Conservation (phyloP, 306 rosid genomes). For the Erythrophleum fordii region DNA sequence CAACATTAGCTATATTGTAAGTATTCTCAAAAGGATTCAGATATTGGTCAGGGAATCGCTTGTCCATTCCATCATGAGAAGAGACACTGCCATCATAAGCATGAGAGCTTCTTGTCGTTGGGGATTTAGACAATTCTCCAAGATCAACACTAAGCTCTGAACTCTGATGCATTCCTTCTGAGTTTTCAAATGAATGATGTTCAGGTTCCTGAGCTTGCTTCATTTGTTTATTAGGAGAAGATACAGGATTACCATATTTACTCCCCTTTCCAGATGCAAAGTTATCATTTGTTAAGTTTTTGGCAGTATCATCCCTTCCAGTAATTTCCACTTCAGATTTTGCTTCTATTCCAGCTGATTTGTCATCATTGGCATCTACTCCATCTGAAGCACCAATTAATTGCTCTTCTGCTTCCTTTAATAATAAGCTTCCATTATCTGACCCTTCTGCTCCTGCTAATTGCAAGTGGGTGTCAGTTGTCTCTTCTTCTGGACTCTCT, state of each 20-base stretch:
- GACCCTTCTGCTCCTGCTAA: constrained; percentile 30
- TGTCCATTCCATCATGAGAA: constrained; percentile 67
- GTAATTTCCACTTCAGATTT: constrained; percentile 40
- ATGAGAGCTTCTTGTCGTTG: constrained; percentile 56
- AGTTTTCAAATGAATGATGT: constrained; percentile 33
- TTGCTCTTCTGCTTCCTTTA: constrained; percentile 30
- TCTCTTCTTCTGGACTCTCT: constrained; percentile 36
- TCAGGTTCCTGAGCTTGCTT: constrained; percentile 42
- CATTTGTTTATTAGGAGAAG: constrained; percentile 46
- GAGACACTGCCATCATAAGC: constrained; percentile 83
- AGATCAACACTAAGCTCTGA: constrained; percentile 55
- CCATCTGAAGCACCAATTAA: constrained; percentile 21
- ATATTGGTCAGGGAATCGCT: constrained; percentile 38
- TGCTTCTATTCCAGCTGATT: constrained; percentile 33
- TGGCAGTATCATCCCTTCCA: constrained; percentile 19
- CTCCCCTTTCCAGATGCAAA: constrained; percentile 29
- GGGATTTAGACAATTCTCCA: constrained; percentile 49
- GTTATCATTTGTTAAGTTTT: constrained; percentile 43
- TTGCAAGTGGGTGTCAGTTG: constrained; percentile 19
- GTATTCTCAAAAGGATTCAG: constrained; percentile 38
- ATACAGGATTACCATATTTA: constrained; percentile 38
- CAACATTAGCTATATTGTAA: constrained; percentile 30
- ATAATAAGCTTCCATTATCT: constrained; percentile 21
- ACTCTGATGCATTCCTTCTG: constrained; percentile 46
- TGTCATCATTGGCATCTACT: constrained; percentile 38